These are phyloP conservation scores for Pontederia crassipes DNA, from an alignment of 176 grass and related monocot species.

Conservation along the genomic window DNA sequence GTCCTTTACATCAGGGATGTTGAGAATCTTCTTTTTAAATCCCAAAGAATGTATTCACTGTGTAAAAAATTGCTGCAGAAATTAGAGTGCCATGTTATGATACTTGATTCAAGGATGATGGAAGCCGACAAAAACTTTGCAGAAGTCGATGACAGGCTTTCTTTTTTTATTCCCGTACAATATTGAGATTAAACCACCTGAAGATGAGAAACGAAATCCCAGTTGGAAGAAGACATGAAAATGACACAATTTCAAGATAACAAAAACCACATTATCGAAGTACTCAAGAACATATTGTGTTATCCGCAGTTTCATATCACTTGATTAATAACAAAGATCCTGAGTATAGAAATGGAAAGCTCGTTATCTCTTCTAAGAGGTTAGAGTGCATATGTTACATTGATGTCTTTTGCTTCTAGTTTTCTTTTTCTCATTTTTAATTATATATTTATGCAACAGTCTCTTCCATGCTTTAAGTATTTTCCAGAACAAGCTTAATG, in stretches of 20 bases:
- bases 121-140: constrained; percentile 37
- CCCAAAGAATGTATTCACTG: constrained; percentile 71
- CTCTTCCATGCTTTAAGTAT: constrained; percentile 63
- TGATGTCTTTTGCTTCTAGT: constrained; percentile 5
- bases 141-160: constrained; percentile 52
- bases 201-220: constrained; percentile 69
- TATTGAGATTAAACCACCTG: constrained; percentile 61
- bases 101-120: constrained; percentile 58
- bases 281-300: constrained; percentile 68
- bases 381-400: constrained; percentile 8
- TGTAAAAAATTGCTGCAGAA: constrained; percentile 76
- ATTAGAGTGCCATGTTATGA: constrained; percentile 43
- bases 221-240: constrained; percentile 91
- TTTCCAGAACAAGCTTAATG: constrained; percentile 55
- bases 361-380: constrained; percentile 71
- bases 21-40: constrained; percentile 68
- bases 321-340: constrained; percentile 77
- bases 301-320: constrained; percentile 73
- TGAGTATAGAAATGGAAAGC: constrained; percentile 59
- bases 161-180: constrained; percentile 54
- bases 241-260: constrained; percentile 79
- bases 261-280: constrained; percentile 64
- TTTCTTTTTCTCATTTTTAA: constrained; percentile 17
- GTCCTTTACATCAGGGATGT: constrained; percentile 90
- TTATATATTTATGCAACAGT: constrained; percentile 26